Conservation (phyloP, 805 yeast species). For the Metschnikowia continentalis region DNA sequence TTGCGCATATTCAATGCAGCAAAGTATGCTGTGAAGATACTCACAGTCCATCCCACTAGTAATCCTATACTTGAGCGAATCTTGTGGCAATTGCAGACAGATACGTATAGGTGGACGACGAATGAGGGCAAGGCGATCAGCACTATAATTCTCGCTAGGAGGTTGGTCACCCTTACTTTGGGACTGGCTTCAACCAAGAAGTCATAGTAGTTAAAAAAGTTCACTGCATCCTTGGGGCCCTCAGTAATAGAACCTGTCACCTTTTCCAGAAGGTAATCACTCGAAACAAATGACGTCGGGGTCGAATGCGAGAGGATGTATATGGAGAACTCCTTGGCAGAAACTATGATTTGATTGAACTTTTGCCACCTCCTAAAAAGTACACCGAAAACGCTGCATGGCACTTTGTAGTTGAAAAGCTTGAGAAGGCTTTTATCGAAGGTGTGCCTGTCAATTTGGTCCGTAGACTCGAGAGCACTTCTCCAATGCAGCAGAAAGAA, state of each 20-base stretch:
- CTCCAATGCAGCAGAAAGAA: constrained; percentile 1
- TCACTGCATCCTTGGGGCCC: neutral
- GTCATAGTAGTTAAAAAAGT: neutral
- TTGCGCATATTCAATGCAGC: constrained; percentile 25
- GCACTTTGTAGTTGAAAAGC: constrained; percentile 1
- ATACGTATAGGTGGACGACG: constrained; percentile 19
- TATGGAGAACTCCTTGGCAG: neutral
- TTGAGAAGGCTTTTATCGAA: neutral
- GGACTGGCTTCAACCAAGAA: neutral
- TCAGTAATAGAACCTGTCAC: neutral
- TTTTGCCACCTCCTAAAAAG: neutral
- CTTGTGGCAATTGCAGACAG: constrained; percentile 32
- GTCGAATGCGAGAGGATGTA: neutral
- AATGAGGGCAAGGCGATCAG: neutral
- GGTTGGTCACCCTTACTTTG: neutral
- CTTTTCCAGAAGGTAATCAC: neutral
- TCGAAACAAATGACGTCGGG: neutral
- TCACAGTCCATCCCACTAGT: constrained; percentile 33
- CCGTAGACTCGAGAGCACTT: neutral
- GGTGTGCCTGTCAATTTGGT: neutral
- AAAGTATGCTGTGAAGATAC: constrained; percentile 21
- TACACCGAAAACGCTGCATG: neutral
- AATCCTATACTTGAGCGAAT: constrained; percentile 34
- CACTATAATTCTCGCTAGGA: neutral
- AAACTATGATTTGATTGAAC: neutral